Conservation (phyloP, 495 filamentous ascomycete genomes). For the Bombardia bombarda region DNA sequence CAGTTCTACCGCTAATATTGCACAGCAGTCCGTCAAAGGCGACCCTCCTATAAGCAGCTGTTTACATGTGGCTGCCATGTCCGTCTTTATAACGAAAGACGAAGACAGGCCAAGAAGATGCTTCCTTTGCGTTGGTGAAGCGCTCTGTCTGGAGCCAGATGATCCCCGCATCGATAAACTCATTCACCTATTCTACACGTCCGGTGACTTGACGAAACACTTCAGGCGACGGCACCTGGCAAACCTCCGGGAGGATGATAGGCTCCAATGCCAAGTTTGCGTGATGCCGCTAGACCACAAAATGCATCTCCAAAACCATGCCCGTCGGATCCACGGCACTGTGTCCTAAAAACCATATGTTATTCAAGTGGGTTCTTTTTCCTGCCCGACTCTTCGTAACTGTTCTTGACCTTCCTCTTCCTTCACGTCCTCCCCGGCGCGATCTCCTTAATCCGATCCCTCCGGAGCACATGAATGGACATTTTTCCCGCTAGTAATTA, state of each 20-base stretch:
- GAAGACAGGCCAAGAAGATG: conserved; percentile 5
- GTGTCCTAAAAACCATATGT: conserved; percentile 2
- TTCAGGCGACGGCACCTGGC: neutral
- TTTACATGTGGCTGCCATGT: conserved; percentile 2
- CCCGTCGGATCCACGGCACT: conserved; percentile 4
- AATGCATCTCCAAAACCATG: conserved; percentile 6
- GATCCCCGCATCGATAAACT: conserved; percentile 6
- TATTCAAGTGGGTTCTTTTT: conserved; percentile 1
- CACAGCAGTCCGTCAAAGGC: neutral
- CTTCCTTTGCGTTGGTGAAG: conserved; percentile 5
- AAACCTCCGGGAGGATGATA: conserved; percentile 3
- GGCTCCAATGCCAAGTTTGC: neutral
- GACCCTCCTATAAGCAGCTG: neutral
- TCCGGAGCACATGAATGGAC: no score
- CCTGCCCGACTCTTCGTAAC: neutral
- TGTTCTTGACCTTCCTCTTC: neutral
- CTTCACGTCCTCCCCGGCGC: neutral
- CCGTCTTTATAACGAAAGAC: conserved; percentile 3
- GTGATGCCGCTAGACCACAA: conserved; percentile 3
- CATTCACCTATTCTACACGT: conserved; percentile 1
- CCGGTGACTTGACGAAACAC: conserved; percentile 2
- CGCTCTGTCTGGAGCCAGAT: conserved; percentile 3
- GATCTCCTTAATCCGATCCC: neutral
- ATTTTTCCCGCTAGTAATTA: no score
- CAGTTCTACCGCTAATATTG: conserved; percentile 2